Base-by-base conservation (phyloP, 352 stramenopile species). In the Globisporangium recalcitrans region DNA sequence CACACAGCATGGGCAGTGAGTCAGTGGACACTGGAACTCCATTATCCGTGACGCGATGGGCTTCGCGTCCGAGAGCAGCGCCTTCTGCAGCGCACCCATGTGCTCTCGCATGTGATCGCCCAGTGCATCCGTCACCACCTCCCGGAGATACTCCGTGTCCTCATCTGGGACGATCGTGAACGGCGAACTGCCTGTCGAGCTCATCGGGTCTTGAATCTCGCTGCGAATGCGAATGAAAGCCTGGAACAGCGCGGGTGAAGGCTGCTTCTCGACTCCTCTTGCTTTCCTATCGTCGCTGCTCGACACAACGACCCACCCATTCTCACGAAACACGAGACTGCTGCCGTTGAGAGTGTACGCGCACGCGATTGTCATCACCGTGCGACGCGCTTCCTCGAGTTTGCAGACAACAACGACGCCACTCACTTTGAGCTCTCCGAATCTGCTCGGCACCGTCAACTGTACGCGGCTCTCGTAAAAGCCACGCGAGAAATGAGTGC, bases 51-150 rank as follows among this genome's bases (percentile, higher is more conserved):
- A 2, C 19, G 21, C 6, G 6, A 55, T 4, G 16, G 26, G 16
- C 19, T 19, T 19, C 13, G 36, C 34, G 22, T 56, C 6, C 13
- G 31, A 34, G 10, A 47, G 57, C 9, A 62, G 21, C 44, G 22
- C 27, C 21, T 24, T 47, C 42, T 62, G 57, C 11, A 56, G 13
- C 7, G 53, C 19, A 14, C 10, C 22, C 11, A 36, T 42, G 21
- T 62, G 57, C 40, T 47, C 26, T 6, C 44, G 44, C 57, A 62
- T 56, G 11, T 44, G 24, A 44, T 62, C 21, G 29, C 57, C 40
- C n/a, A 62, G 16, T 5, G 31, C 42, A 14, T 62, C n/a, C 29
- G 47, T 53, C 4, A 56, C 57, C 8, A 52, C n/a, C n/a, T 55
- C 5, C 24, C 38, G 42, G 6, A 62, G 3, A 32, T 60, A 60